Percentiles rank a stretch among this genome's conserved stretches.
Conservation (phyloP, 768 basidiomycete genomes). For the Trametes cingulata region DNA sequence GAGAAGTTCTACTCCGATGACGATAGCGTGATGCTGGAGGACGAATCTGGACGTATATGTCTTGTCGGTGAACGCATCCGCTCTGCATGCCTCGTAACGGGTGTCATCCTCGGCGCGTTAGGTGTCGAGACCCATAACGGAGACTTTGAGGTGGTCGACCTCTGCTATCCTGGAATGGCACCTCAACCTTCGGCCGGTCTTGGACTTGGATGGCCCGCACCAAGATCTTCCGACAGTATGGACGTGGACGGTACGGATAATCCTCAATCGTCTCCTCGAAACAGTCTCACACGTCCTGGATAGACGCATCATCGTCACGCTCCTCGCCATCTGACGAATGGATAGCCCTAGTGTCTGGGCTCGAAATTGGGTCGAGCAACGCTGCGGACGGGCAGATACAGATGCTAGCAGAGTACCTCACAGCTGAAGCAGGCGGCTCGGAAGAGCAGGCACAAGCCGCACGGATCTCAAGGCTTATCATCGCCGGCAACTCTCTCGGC, state of each 20-base stretch:
- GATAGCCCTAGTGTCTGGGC: constrained; percentile 84
- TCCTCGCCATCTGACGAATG: constrained; percentile 56
- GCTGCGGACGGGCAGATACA: constrained; percentile 73
- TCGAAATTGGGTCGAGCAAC: constrained; percentile 69
- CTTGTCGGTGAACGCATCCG: constrained; percentile 77
- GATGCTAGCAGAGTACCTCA: constrained; percentile 87
- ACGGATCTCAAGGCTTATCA: constrained; percentile 79
- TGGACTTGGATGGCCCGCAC: constrained; percentile 1
- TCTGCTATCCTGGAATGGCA: constrained; percentile 84
- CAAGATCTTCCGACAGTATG: constrained; percentile 43
- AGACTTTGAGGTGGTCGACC: constrained; percentile 91
- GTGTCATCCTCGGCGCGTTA: constrained; percentile 85
- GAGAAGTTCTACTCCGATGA: constrained; percentile 73
- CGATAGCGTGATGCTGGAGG: constrained; percentile 89
- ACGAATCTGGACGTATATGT: constrained; percentile 90
- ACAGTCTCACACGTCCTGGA: no score
- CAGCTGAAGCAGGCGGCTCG: constrained; percentile 75
- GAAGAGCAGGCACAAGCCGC: constrained; percentile 65
- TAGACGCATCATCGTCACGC: neutral
- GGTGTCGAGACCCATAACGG: constrained; percentile 89
- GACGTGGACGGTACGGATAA: constrained; percentile 63
- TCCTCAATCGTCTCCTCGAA: neutral
- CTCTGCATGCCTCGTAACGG: constrained; percentile 75
- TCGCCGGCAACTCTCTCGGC: constrained; percentile 88
- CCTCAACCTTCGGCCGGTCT: constrained; percentile 47